Percentiles rank a stretch among this genome's conserved stretches.
These are phyloP conservation scores for cucumber (Cucumis sativus) DNA, from an alignment of 306 rosid genomes.

Conservation along the genomic window Cucumber_9930_V3 NC_026660.2:27031501-27032000, in stretches of 20 bases:
- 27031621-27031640: conserved; percentile 96
- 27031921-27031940: conserved; percentile 94
- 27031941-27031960: conserved; percentile 99
- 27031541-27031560: conserved; percentile 59
- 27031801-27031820: not conserved
- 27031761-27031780: not conserved
- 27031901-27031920: conserved; percentile 94
- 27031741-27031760: not conserved
- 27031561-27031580: conserved; percentile 77
- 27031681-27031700: conserved; percentile 96
- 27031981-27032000: conserved; percentile 96
- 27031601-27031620: conserved; percentile 90
- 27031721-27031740: conserved; percentile 95
- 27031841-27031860: conserved; percentile 98
- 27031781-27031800: not conserved
- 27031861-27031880: conserved; percentile 73
- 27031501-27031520: not conserved
- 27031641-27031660: conserved; percentile 94
- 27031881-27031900: conserved; percentile 98
- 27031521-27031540: not conserved
- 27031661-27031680: conserved; percentile 92
- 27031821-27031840: conserved; percentile 71
- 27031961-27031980: conserved; percentile 94
- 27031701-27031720: conserved; percentile 99
- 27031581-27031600: conserved; percentile 94